Conservation (phyloP, 2,329 filamentous ascomycete species). For the Apiospora pterosperma region DNA sequence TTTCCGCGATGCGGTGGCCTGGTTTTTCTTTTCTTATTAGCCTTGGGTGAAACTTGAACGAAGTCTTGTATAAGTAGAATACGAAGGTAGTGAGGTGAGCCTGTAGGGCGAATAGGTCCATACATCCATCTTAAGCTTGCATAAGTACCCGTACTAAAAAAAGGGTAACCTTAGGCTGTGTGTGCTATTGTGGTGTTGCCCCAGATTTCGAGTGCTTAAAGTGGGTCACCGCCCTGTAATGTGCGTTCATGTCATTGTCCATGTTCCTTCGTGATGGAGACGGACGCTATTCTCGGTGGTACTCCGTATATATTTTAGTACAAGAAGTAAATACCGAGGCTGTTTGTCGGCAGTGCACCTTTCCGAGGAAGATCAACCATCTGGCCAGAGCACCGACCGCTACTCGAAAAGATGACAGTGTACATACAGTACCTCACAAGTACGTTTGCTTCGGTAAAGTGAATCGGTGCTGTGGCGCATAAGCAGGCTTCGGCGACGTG, state of each 20-base stretch:
- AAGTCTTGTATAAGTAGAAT: neutral
- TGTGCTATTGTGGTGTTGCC: neutral
- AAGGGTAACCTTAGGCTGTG: neutral
- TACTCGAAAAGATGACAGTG: constrained; percentile 1
- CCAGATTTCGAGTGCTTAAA: neutral
- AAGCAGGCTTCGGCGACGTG: neutral
- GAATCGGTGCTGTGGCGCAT: neutral
- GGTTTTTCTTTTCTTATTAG: neutral
- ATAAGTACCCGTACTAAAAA: no score
- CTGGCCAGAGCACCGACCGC: neutral
- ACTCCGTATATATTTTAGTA: no score
- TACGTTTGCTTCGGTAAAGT: no score
- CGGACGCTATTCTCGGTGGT: neutral
- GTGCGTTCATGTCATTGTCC: no score
- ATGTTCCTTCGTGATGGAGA: neutral
- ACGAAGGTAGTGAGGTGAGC: no score
- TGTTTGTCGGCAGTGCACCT: neutral
- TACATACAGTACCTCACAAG: no score
- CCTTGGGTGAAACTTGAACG: neutral
- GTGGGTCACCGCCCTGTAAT: neutral
- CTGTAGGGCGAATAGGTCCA: no score
- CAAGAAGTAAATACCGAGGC: neutral
- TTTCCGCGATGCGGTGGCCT: neutral
- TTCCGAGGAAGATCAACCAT: no score
- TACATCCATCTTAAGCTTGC: no score